phyloP scores from a whole-genome alignment of 352 stramenopile genomes.

The Blastocystis hominis region DNA sequence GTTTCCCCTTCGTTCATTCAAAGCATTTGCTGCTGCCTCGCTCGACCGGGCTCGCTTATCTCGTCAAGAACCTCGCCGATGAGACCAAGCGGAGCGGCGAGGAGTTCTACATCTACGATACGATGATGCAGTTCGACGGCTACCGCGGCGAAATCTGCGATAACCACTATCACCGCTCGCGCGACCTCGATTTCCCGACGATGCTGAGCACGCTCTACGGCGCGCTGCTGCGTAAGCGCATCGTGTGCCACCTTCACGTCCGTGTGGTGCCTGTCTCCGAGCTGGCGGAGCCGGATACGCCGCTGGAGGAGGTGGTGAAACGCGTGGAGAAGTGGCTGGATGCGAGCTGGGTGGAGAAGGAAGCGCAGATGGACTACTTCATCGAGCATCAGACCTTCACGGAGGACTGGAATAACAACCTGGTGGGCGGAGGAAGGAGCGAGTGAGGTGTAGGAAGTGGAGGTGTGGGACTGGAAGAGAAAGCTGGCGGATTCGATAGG shows the following conservation, averaged over 20 bases:
- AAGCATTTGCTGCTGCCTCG: slow-evolving; percentile 46
- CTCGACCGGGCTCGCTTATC: neutral
- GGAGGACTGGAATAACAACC: slow-evolving; percentile 7
- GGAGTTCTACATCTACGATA: slow-evolving; percentile 24
- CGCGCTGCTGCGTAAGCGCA: neutral
- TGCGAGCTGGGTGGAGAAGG: slow-evolving; percentile 6
- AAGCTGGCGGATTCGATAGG: neutral
- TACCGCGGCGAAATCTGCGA: slow-evolving; percentile 42
- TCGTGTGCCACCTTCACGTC: slow-evolving; percentile 8
- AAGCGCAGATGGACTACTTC: slow-evolving; percentile 41
- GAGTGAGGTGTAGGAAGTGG: neutral
- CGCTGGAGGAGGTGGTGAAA: neutral
- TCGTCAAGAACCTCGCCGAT: neutral
- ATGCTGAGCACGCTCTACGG: neutral
- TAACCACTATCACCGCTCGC: neutral
- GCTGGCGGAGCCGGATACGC: neutral
- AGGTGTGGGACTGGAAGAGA: neutral
- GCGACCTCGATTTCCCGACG: neutral
- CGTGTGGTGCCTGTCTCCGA: neutral
- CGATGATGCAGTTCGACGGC: slow-evolving; percentile 43
- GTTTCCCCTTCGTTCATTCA: neutral
- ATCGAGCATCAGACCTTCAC: slow-evolving; percentile 3
- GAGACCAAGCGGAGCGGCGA: neutral
- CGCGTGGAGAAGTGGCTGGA: slow-evolving; percentile 32
- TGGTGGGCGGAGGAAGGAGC: neutral